A percentile compares a stretch with the other conserved stretches of the same genome.
Evolutionary conservation across 208 protist genomes (phyloP).

Genomic region (Histomonas meleagridis): DNA sequence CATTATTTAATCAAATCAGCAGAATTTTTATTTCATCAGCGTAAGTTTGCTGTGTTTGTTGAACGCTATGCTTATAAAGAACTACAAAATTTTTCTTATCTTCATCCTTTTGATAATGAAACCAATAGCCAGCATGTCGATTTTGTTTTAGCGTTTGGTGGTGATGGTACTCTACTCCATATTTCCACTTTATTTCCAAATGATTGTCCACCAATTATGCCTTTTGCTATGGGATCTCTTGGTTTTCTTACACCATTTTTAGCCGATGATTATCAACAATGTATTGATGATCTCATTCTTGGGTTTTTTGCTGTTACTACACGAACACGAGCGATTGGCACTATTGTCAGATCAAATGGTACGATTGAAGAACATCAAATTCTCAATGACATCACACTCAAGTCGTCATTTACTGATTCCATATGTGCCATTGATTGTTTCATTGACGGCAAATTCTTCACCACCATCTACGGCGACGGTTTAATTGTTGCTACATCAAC

Average conservation of each 20-base stretch:
- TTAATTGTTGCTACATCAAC: neutral
- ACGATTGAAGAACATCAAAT: neutral
- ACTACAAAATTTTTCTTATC: neutral
- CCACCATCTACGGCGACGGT: neutral
- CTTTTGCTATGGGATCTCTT: neutral
- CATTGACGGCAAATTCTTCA: neutral
- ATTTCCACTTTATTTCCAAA: neutral
- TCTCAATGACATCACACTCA: neutral
- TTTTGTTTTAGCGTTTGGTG: neutral
- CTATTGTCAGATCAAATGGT: neutral
- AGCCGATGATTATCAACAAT: neutral
- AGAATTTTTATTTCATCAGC: neutral
- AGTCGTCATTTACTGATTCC: neutral
- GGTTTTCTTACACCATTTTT: constrained; percentile 2
- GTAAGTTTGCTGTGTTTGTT: neutral
- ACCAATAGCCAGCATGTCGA: neutral
- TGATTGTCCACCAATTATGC: neutral
- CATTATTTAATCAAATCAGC: neutral
- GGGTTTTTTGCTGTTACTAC: neutral
- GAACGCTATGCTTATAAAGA: neutral
- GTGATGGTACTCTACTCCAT: constrained; percentile 3
- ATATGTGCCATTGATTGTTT: neutral
- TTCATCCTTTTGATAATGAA: neutral
- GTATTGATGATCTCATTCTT: neutral
- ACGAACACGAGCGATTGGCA: neutral